Percentiles rank a stretch among this genome's conserved stretches.
These are phyloP conservation scores for Leptographium galeiforme DNA, from an alignment of 2,329 filamentous ascomycete species.

Conservation along the genomic window DNA sequence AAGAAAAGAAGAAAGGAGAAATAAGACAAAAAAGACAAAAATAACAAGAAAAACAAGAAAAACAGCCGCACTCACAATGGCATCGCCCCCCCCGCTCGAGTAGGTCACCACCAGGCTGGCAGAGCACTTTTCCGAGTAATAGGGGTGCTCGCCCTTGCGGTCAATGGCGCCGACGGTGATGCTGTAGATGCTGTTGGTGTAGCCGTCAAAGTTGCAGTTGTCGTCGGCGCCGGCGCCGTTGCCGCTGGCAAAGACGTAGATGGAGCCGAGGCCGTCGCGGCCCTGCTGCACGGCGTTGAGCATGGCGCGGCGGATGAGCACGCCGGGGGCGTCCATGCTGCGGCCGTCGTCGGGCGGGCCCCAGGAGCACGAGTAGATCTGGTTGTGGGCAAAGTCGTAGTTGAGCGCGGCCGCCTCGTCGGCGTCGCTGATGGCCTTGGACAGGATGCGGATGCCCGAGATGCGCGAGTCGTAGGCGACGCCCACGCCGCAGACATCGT, in stretches of 20 bases:
- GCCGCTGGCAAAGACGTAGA: constrained; percentile 93
- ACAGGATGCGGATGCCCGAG: constrained; percentile 83
- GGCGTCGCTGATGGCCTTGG: constrained; percentile 76
- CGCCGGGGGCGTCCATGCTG: constrained; percentile 86
- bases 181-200: constrained; percentile 98
- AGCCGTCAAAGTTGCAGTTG: constrained; percentile 99
- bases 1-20: too few species aligned
- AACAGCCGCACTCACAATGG: constrained; percentile 44
- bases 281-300: constrained; percentile 84
- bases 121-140: constrained; percentile 93
- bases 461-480: constrained; percentile 88
- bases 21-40: too few species aligned
- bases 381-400: constrained; percentile 79
- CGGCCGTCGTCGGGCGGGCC: constrained; percentile 85
- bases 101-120: constrained; percentile 94
- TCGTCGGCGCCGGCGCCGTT: constrained; percentile 80
- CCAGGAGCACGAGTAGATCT: constrained; percentile 99
- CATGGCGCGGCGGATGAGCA: constrained; percentile 82
- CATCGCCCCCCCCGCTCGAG: constrained; percentile 76
- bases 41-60: not conserved
- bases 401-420: constrained; percentile 91
- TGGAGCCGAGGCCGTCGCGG: constrained; percentile 67
- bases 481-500: constrained; percentile 88
- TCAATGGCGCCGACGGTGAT: constrained; percentile 93
- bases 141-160: constrained; percentile 73